Evolutionary conservation across 805 yeast genomes (phyloP), one percentile per base, ranked within the genome.

Genomic region (Yarrowia sp.): DNA sequence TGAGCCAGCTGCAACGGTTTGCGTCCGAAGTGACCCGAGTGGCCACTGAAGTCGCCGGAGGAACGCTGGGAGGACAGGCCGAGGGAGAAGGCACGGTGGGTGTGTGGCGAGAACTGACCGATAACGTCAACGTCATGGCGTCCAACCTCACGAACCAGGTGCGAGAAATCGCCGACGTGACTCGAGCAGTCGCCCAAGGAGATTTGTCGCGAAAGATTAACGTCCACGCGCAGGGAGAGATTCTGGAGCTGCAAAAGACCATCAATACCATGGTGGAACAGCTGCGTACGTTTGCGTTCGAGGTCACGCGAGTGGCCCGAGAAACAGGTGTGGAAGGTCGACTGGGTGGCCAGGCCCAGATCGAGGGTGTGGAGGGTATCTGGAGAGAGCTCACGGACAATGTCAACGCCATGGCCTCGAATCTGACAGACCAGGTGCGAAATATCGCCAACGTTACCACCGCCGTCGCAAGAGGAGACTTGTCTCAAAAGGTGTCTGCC

Each of bases 211-310:
- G 92, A 63, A 90, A 91, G 74, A 91, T 91, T 74, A 90, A 90
- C 76, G 96, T 91, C 14, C 94, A 91, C 77, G 97, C 96, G 9
- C 96, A 91, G 76, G 97, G 97, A 58, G 97, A 91, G 78, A 91
- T 91, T 70, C 80, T 90, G 68, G 94, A 89, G 73, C 82, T 91
- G 70, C 96, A 91, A 76, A 89, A 89, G 80, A 91, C 96, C 9
- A 91, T 91, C 73, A 91, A 91, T 75, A 86, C 92, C 69, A 91
- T 90, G 95, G 95, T 90, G 78, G 94, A 89, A 75, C 95, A 90
- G 76, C 83, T 90, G 72, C 81, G 93, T 72, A 87, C 89, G 30
- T 90, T 90, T 78, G 94, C 95, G 1, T 88, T 89, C 72, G 96
- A 91, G 77, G 96, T 91, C 43, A 87, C 94, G 1, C 85, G 92